Evolutionary conservation across 2,329 filamentous ascomycete genomes (phyloP), one percentile per base, ranked within the genome.

Genomic region (Scedosporium minutisporum): DNA sequence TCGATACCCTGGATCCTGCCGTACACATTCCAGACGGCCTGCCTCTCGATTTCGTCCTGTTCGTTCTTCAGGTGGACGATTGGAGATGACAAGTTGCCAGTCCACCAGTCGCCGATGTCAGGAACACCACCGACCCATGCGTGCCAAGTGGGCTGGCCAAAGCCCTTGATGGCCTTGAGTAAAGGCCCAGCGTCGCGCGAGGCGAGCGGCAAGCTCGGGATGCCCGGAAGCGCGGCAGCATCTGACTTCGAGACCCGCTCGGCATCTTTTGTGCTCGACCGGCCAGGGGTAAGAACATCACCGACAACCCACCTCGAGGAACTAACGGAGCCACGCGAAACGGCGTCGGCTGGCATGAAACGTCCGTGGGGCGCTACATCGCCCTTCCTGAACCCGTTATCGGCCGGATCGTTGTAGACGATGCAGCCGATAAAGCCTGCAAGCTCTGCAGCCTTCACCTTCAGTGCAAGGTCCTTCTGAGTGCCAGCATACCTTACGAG

Each of bases 1-100:
- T 97, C 95, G 63, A 91, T 80, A n/a, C 95, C 95, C 12, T 81
- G 77, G 60, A 99, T 93, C 62, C 87, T 84, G 38, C 90, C 93
- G 69, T 96, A 86, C 0, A 97, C 86, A 70, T 99, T 99, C 83
- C 91, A 96, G 65, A 99, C 95, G 5, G 87, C 85, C 73, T 96
- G 91, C 71, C 89, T 82, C 63, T 89, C 83, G 12, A 86, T 82
- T 71, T 96, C 92, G 67, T 96, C 92, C 71, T 96, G 92, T 64
- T 91, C 77, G 72, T 97, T 97, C 74, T 87, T 85, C 25, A 99
- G 80, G 60, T 89, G 87, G 58, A 99, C 89, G 25, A 86, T 80
- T 0, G 93, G 92, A 3, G 90, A 91, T 0, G 82, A 83, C 3
- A 78, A 73, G 70, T 92, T 85, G 38, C 95, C 95, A 3, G 91